Percentiles rank a stretch among this genome's conserved stretches.
phyloP scores from a whole-genome alignment of 2,329 filamentous ascomycete species.

The Ophiostoma populinum region DNA sequence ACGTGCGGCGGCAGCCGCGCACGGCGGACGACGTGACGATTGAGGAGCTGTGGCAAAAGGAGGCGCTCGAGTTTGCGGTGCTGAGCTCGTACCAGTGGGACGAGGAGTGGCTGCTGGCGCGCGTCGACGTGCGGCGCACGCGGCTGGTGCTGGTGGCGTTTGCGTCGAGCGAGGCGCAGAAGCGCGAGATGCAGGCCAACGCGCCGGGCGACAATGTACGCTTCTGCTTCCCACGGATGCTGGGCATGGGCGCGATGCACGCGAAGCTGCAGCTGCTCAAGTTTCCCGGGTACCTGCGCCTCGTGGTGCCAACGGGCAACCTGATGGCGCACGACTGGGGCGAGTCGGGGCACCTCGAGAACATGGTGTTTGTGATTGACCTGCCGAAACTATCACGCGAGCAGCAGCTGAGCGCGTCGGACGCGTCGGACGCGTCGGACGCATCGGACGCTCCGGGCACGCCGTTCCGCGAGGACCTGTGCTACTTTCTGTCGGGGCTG shows the following conservation, averaged over 20 bases:
- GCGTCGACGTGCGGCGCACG: constrained; percentile 43
- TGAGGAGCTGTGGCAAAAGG: constrained; percentile 66
- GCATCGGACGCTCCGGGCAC: constrained; percentile 4
- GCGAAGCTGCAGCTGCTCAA: constrained; percentile 89
- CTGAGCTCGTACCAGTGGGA: constrained; percentile 83
- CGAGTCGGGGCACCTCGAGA: constrained; percentile 69
- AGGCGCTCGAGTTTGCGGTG: constrained; percentile 56
- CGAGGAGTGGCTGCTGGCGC: constrained; percentile 58
- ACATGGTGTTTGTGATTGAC: constrained; percentile 87
- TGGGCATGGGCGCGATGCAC: constrained; percentile 64
- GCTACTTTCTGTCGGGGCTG: constrained; percentile 51
- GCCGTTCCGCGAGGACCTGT: constrained; percentile 51
- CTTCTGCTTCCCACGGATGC: constrained; percentile 72
- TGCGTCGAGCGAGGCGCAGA: constrained; percentile 33
- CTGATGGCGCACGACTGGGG: constrained; percentile 80
- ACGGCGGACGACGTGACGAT: constrained; percentile 62
- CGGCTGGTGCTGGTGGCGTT: constrained; percentile 45
- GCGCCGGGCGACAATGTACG: constrained; percentile 37
- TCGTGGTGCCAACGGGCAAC: constrained; percentile 80
- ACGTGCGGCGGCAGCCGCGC: constrained; percentile 45
- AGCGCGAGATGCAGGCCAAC: constrained; percentile 30
- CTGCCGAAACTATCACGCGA: constrained; percentile 42
- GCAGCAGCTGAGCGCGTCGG: constrained; percentile 13
- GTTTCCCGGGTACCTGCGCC: constrained; percentile 51
- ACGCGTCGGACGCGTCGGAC: no score